Percentiles rank a stretch among this genome's conserved stretches.
Conservation (phyloP, 2,329 filamentous ascomycete genomes). For the Diplocarpon rosae region DNA sequence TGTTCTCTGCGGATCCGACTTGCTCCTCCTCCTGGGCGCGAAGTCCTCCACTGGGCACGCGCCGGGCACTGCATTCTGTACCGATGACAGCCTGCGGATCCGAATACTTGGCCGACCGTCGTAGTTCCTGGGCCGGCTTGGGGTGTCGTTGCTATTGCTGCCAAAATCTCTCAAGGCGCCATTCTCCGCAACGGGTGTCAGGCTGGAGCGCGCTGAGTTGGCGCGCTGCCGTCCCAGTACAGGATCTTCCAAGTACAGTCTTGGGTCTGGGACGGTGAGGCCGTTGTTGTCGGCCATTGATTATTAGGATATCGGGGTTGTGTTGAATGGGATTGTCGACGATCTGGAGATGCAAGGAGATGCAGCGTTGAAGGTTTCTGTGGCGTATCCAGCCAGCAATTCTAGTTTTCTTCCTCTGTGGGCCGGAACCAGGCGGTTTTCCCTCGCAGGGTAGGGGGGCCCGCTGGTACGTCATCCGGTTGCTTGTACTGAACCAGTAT, state of each 20-base stretch:
- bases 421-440: too few relatives aligned
- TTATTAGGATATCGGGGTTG: too few relatives aligned
- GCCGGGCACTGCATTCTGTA: background rate
- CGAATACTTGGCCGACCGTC: slow-evolving; percentile 18
- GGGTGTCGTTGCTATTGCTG: background rate
- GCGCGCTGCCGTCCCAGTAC: slow-evolving; percentile 2
- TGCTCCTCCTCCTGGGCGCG: slow-evolving; percentile 11
- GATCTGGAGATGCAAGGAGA: too few relatives aligned
- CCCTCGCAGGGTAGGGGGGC: too few relatives aligned
- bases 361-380: too few relatives aligned
- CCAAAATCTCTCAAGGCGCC: background rate
- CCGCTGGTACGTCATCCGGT: too few relatives aligned
- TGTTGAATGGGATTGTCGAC: too few relatives aligned
- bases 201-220: slow-evolving; percentile 5
- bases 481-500: too few relatives aligned
- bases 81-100: slow-evolving; percentile 12
- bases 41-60: background rate
- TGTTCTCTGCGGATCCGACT: slow-evolving; percentile 12
- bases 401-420: too few relatives aligned
- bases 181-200: background rate
- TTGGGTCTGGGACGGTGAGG: slow-evolving; percentile 5
- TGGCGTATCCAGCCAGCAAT: too few relatives aligned
- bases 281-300: slow-evolving; percentile 1
- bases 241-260: slow-evolving; percentile 1
- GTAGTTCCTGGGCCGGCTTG: slow-evolving; percentile 1